Evolutionary conservation across 2,329 filamentous ascomycete genomes (phyloP), one percentile per base, ranked within the genome.

Genomic region (Lachnellula hyalina): DNA sequence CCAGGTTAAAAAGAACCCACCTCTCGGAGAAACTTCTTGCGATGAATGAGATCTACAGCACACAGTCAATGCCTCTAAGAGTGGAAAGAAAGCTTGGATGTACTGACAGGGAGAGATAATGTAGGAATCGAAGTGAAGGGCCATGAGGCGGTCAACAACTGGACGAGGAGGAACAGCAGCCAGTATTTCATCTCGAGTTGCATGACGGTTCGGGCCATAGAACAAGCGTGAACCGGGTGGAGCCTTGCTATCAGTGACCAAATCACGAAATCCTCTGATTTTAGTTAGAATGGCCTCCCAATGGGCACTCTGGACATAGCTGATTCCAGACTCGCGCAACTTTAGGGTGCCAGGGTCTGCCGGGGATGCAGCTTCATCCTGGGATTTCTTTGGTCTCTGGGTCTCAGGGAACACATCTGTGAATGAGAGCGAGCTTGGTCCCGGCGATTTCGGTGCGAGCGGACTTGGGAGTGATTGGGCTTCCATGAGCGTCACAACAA

Each of bases 301-400:
- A 59, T 68, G 68, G 48, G 57, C 59, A 55, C 63, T 68, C 45
- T 63, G 56, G 52, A 69, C 61, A 63, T 70, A 70, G 55, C 59
- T 66, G 40, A 60, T 57, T 51, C 64, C 64, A 55, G 61, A 61
- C 25, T 64, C 56, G 52, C 58, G 52, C 45, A 67, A 55, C 35
- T 59, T 64, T 49, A 69, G 51, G 54, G 35, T 66, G 36, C 65
- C 65, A 57, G 51, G 59, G 51, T 65, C 65, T 57, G 61, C 48
- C 40, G 61, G 56, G 38, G 61, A 61, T 57, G 56, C 52, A 52
- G 57, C 54, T 55, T 59, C 61, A 57, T 61, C 55, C 42, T 60
- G 54, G 40, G 52, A 54, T 55, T 57, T 51, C 52, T 57, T 50
- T 55, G 49, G 52, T 59, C 54, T 59, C 52, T 42, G 51, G 52